Evolutionary conservation across 2,329 filamentous ascomycete genomes (phyloP), one percentile per base, ranked within the genome.

Genomic region (Ascochyta fabae): DNA sequence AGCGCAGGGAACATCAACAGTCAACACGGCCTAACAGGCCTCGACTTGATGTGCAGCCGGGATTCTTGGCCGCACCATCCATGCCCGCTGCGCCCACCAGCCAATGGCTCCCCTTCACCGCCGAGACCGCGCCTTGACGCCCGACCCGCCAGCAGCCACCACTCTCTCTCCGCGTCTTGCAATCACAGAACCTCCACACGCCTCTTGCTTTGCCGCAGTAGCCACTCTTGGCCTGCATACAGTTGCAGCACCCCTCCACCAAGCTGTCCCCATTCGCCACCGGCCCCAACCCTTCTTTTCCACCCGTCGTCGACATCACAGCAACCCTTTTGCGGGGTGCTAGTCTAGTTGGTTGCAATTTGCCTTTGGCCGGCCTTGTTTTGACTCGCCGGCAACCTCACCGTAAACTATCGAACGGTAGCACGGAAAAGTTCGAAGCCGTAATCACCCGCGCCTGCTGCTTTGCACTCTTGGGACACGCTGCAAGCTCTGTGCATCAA

Each of bases 371-470:
- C 46, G 41, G 46, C 53, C 26, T 15, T 13, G 36, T 50, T 26
- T 38, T 48, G 53, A 31, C 48, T 51, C 35, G 47, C 39, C 19
- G 16, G 31, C 27, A 35, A 27, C 42, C 47, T 47, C 47, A 44
- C 53, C 53, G 53, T 47, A 24, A 48, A 47, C 53, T 56, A 43
- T 43, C 26, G 53, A 50, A n/a, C 15, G 43, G 47, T 39, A 43
- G 48, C 33, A 51, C 42, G 24, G 42, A 33, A 31, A 38, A 47
- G 23, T 39, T 16, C n/a, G 34, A 22, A 3, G 31, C 53, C 36
- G 47, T 51, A 33, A 12, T 43, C 38, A 42, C 52, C 51, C 47
- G 53, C 31, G 33, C 42, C 46, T 19, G 19, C 42, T n/a, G 24
- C 31, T 24, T 42, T 42, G 4, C 24, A 38, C 42, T n/a, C 42